Base-by-base conservation (phyloP, 2,329 filamentous ascomycete species). In the Tolypocladium album region DNA sequence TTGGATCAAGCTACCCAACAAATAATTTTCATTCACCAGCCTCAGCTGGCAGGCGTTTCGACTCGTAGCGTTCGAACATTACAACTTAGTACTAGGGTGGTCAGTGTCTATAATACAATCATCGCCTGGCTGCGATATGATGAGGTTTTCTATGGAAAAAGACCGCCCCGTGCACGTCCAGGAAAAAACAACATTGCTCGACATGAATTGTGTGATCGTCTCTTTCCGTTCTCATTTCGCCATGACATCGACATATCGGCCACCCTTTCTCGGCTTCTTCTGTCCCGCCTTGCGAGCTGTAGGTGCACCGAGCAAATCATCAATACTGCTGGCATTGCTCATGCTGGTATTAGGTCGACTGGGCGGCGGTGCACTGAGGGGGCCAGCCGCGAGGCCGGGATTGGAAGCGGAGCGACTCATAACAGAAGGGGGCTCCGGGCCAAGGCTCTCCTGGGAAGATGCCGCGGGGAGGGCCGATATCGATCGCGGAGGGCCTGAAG, bases 241-340 rank as follows among this genome's bases (percentile, higher is more conserved):
- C 92, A 97, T 97, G 62, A 99, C 91, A 81, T 99, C 94, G 38
- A 99, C 87, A 78, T 99, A 99, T 36, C 92, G 81, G 38, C 91
- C 88, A 27, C 88, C 86, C 79, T 92, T 96, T 78, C 91, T 90
- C 68, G 83, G 79, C 72, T 88, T 90, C 72, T 85, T 89, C 64
- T 69, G 76, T 0, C 80, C 81, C 6, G 80, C 77, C 67, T 89
- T 92, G 64, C 89, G 83, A 22, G 88, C 83, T 38, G 81, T 83
- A 4, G 88, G 84, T 5, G 88, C 86, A 6, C 90, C 90, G 27
- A 99, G 78, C 63, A 99, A 78, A 72, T 99, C 94, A 68, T 99
- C 94, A 69, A 99, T 95, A 67, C 89, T 94, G 73, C 88, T 95
- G n/a, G 91, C 90, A 69, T 90, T 91, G 74, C 90, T 95, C 81